Evolutionary conservation across 768 basidiomycete genomes (phyloP).

Genomic region (Pleurotus cornucopiae): DNA sequence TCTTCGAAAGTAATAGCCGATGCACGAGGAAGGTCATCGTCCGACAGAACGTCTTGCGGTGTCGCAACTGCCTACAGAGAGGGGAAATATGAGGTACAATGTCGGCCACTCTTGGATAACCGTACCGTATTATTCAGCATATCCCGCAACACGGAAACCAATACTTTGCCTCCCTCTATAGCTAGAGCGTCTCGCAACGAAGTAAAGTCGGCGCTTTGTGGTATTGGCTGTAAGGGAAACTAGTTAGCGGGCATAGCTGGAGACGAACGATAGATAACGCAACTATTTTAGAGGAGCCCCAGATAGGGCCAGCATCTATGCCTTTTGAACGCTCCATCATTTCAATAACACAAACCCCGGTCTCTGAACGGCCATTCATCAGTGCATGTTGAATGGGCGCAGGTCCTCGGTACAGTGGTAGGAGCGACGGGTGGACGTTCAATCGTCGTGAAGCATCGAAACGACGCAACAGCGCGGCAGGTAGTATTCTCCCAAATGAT

Average conservation of each 20-base stretch:
- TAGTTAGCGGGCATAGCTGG: too few species aligned
- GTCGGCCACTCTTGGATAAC: neutral
- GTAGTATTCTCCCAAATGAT: conserved; percentile 87
- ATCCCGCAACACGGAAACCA: conserved; percentile 66
- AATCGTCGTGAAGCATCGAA: conserved; percentile 61
- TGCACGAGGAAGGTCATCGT: conserved; percentile 36
- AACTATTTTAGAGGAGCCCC: conserved; percentile 53
- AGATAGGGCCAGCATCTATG: conserved; percentile 77
- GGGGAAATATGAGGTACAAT: neutral
- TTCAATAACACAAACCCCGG: conserved; percentile 78
- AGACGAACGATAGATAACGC: conserved; percentile 16
- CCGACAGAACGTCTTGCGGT: conserved; percentile 36
- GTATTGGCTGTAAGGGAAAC: conserved; percentile 40
- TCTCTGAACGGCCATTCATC: conserved; percentile 58
- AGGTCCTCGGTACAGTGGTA: conserved; percentile 86
- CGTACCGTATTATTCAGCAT: conserved; percentile 55
- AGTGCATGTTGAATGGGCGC: conserved; percentile 87
- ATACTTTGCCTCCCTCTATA: conserved; percentile 56
- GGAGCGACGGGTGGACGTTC: conserved; percentile 87
- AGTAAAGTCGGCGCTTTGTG: conserved; percentile 46
- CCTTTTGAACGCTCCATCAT: conserved; percentile 68
- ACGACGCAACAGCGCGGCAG: conserved; percentile 50
- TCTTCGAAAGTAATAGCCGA: conserved; percentile 52
- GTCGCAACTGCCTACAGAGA: conserved; percentile 40
- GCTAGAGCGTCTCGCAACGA: conserved; percentile 58